Evolutionary conservation across 1,139 yeast species (phyloP).

Genomic region (Yamadazyma sp.): DNA sequence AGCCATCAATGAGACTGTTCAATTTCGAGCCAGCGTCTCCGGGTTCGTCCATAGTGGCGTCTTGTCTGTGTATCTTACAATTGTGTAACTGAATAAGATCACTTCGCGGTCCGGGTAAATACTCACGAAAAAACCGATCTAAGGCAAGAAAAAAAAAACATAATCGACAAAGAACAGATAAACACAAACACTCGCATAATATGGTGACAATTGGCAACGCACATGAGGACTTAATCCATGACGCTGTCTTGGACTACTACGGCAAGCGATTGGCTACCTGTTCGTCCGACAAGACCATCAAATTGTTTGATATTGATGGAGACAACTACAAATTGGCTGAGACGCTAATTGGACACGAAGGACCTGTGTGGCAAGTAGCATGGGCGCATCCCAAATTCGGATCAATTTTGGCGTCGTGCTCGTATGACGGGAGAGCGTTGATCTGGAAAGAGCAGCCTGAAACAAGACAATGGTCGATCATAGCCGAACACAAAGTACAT

Average conservation of each 20-base stretch:
- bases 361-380: slow-evolving; percentile 98
- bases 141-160: background rate
- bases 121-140: too few relatives aligned
- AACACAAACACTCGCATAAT: too few relatives aligned
- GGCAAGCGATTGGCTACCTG: slow-evolving; percentile 95
- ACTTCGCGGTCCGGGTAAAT: slow-evolving; percentile 4
- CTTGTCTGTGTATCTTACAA: too few relatives aligned
- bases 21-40: slow-evolving; percentile 13
- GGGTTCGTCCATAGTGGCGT: slow-evolving; percentile 13
- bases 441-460: slow-evolving; percentile 89
- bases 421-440: slow-evolving; percentile 91
- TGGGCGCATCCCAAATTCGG: slow-evolving; percentile 99
- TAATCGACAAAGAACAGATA: too few relatives aligned
- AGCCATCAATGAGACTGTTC: slow-evolving; percentile 6
- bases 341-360: slow-evolving; percentile 87
- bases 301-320: slow-evolving; percentile 82
- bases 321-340: slow-evolving; percentile 77
- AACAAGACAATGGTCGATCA: slow-evolving; percentile 82
- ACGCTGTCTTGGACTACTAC: slow-evolving; percentile 94
- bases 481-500: slow-evolving; percentile 85
- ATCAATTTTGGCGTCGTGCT: slow-evolving; percentile 87
- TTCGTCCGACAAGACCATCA: slow-evolving; percentile 91
- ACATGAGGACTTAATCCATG: slow-evolving; percentile 90
- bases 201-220: slow-evolving; percentile 80
- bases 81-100: too few relatives aligned